phyloP scores from a whole-genome alignment of 345 rosid species.

The Gossypium rotundifolium region DNA sequence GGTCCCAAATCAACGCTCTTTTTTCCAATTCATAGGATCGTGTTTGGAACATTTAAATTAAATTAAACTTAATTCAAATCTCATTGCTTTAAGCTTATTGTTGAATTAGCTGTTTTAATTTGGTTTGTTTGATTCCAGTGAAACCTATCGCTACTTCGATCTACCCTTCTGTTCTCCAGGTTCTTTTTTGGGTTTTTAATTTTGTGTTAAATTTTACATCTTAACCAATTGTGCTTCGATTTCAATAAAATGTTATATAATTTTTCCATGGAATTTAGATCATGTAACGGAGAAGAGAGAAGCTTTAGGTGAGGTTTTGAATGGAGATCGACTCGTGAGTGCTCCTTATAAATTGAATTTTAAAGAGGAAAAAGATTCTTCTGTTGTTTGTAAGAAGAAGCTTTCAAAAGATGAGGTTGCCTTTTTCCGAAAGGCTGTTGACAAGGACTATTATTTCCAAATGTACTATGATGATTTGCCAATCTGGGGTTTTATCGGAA shows the following conservation, averaged over 20 bases:
- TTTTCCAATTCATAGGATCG: not conserved
- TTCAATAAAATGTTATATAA: not conserved
- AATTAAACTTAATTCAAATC: not conserved
- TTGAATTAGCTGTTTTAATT: constrained; percentile 2
- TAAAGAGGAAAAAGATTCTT: constrained; percentile 56
- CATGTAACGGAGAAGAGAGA: constrained; percentile 70
- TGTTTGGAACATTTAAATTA: not conserved
- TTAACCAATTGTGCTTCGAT: constrained; percentile 10
- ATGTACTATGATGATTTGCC: constrained; percentile 90
- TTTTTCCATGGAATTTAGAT: constrained; percentile 30
- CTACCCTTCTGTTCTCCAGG: constrained; percentile 75
- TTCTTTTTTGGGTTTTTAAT: constrained; percentile 7
- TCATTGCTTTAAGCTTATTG: not conserved
- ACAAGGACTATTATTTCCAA: constrained; percentile 82
- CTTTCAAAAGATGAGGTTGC: constrained; percentile 57
- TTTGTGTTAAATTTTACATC: constrained; percentile 3
- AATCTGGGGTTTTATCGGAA: constrained; percentile 86
- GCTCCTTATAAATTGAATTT: constrained; percentile 83
- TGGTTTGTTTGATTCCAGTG: constrained; percentile 41
- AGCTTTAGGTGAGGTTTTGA: constrained; percentile 87
- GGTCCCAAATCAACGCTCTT: not conserved
- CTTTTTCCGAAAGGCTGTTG: constrained; percentile 51
- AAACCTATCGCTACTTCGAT: constrained; percentile 67
- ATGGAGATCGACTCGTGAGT: constrained; percentile 79
- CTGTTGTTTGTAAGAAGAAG: constrained; percentile 51